Base-by-base conservation (phyloP, 2,329 filamentous ascomycete species). In the Sarocladium kiliense region DNA sequence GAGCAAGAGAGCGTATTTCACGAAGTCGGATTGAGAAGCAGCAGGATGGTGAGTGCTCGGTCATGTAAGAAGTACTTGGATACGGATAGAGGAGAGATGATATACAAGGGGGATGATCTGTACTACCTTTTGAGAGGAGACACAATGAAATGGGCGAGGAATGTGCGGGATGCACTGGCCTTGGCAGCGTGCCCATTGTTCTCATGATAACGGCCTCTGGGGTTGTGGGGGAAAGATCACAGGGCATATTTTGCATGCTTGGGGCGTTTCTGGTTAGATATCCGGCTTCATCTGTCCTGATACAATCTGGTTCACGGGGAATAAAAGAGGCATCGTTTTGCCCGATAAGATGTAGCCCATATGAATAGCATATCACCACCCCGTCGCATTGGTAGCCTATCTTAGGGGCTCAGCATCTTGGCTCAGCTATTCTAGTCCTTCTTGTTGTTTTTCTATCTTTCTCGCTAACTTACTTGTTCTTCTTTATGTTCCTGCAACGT, bases 1-100 rank as follows among this genome's bases (percentile, higher is more conserved):
- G 89, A 66, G 84, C 85, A 55, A 81, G 89, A 55, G 89, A 92
- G 64, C 84, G 87, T 55, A 83, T 97, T 58, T 92, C 88, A 9
- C 82, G 93, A 56, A 93, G 87, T 61, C 89, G 91, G 60, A 84
- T 89, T 55, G 87, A 87, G 65, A 87, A 93, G 68, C 89, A 93
- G 65, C 50, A 41, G 30, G 91, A 97, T 61, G 91, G 90, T 53
- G 91, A 97, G 60, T 97, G 92, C 70, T 75, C 80, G 54, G 77
- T 96, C 53, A 96, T 96, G 91, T 96, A 74, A 78, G 50, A 27
- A 50, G n/a, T n/a, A n/a, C n/a, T n/a, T n/a, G n/a, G n/a, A n/a
- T n/a, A n/a, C n/a, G n/a, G n/a, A n/a, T n/a, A n/a, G n/a, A n/a
- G n/a, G n/a, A n/a, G n/a, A n/a, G 32, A 30, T 10, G 36, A 39